A percentile compares a stretch with the other conserved stretches of the same genome.
These are phyloP conservation scores for Xylaria sp. DNA, from an alignment of 2,329 filamentous ascomycete genomes.

Conservation along the genomic window DNA sequence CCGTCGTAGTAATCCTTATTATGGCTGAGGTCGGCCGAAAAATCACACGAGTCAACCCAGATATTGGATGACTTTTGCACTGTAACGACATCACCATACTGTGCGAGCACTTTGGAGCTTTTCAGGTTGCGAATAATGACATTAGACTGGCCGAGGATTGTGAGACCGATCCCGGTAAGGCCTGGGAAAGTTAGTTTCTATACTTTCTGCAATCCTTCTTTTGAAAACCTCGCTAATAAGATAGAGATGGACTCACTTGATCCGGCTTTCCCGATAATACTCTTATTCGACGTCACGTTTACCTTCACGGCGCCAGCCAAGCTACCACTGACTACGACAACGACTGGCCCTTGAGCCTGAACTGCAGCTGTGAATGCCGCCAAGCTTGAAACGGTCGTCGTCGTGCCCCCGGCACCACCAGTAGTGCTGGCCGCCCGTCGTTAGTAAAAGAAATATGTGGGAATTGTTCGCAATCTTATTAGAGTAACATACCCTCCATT, in stretches of 20 bases:
- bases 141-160: slow-evolving; percentile 54
- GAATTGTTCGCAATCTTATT: neutral
- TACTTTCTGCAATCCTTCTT: neutral
- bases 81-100: slow-evolving; percentile 53
- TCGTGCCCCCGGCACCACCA: slow-evolving; percentile 56
- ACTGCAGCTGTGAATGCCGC: slow-evolving; percentile 54
- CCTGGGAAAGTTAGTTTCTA: slow-evolving; percentile 24
- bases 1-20: slow-evolving; percentile 67
- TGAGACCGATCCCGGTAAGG: slow-evolving; percentile 48
- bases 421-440: slow-evolving; percentile 47
- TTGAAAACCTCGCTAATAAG: neutral
- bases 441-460: neutral
- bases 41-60: slow-evolving; percentile 65
- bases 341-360: slow-evolving; percentile 48
- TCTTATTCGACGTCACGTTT: slow-evolving; percentile 52
- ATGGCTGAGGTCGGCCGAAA: slow-evolving; percentile 57
- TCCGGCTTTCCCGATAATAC: slow-evolving; percentile 49
- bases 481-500: slow-evolving; percentile 35
- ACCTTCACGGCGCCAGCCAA: slow-evolving; percentile 49
- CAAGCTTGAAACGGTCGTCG: slow-evolving; percentile 55
- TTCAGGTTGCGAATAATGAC: slow-evolving; percentile 59
- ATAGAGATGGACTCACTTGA: slow-evolving; percentile 29
- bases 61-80: slow-evolving; percentile 51
- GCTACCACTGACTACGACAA: slow-evolving; percentile 50
- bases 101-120: slow-evolving; percentile 49